Conservation (phyloP, 345 rosid genomes). For the Geranium brycei region DNA sequence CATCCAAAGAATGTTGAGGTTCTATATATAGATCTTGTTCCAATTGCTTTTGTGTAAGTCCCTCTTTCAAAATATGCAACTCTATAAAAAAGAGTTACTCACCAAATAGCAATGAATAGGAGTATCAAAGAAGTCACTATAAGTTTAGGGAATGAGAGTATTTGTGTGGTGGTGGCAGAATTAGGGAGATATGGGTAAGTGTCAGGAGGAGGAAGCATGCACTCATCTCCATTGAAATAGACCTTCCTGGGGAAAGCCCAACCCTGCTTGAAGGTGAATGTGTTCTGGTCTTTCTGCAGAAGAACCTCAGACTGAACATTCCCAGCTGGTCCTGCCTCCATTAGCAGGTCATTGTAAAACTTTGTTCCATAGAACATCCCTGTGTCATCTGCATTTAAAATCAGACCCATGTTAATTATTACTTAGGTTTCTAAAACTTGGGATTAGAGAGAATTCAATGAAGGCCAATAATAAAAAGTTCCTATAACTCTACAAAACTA, state of each 20-base stretch:
- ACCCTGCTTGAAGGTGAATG: constrained; percentile 20
- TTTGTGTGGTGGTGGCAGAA: constrained; percentile 5
- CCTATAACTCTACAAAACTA: no score
- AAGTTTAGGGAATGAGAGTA: background rate
- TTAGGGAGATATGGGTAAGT: constrained; percentile 21
- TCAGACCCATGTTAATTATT: no score
- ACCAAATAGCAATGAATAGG: background rate
- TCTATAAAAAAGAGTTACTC: no score
- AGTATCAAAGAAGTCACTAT: constrained; percentile 6
- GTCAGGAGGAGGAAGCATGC: constrained; percentile 23
- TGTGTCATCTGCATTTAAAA: constrained; percentile 22
- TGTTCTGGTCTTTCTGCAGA: constrained; percentile 18
- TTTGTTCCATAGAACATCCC: constrained; percentile 29
- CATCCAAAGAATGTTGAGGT: no score
- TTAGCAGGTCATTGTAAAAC: constrained; percentile 20
- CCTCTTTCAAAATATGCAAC: no score
- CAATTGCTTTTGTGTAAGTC: no score
- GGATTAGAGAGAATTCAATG: no score
- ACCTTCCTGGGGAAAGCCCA: constrained; percentile 30
- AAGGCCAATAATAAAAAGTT: no score
- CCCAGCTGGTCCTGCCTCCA: constrained; percentile 25
- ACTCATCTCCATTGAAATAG: constrained; percentile 32
- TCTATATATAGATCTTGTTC: no score
- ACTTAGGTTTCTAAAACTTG: no score
- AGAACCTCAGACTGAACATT: constrained; percentile 29